phyloP scores from a whole-genome alignment of 805 yeast species.

The Diddensiella caesifluorescens region DNA sequence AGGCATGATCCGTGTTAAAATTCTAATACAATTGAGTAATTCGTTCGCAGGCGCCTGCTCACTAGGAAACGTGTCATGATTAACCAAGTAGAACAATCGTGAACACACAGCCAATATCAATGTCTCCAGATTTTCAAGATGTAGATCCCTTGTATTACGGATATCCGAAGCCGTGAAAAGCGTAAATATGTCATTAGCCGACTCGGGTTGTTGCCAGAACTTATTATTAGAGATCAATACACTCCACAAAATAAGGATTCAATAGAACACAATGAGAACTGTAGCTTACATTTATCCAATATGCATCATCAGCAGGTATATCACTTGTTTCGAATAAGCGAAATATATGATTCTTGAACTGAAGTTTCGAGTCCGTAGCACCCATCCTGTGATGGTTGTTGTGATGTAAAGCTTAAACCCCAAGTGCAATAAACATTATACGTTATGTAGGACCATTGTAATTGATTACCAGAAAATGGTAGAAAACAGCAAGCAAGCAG shows the following conservation, averaged over 20 bases:
- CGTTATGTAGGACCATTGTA: no score
- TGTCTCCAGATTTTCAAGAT: conserved; percentile 51
- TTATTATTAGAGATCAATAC: conserved; percentile 16
- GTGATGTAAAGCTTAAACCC: no score
- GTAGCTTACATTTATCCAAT: conserved; percentile 35
- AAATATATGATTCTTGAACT: conserved; percentile 56
- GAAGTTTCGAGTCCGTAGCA: conserved; percentile 61
- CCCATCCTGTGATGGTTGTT: conserved; percentile 45
- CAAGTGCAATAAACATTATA: no score
- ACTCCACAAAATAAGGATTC: conserved; percentile 1
- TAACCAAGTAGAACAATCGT: conserved; percentile 28
- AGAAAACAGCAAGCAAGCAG: not conserved
- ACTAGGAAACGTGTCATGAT: conserved; percentile 28
- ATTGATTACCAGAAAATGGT: not conserved
- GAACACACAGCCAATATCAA: conserved; percentile 42
- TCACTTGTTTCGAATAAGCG: conserved; percentile 37
- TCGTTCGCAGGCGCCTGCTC: conserved; percentile 31
- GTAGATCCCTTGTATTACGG: conserved; percentile 52
- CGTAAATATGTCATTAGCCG: conserved; percentile 53
- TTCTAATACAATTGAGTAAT: conserved; percentile 56
- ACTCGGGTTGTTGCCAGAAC: conserved; percentile 46
- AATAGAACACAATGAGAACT: no score
- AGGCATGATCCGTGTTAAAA: conserved; percentile 63
- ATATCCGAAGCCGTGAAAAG: conserved; percentile 55
- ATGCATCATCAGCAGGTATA: conserved; percentile 33